phyloP scores from a whole-genome alignment of 164 flowering plant species.

The Brasenia schreberi region DNA sequence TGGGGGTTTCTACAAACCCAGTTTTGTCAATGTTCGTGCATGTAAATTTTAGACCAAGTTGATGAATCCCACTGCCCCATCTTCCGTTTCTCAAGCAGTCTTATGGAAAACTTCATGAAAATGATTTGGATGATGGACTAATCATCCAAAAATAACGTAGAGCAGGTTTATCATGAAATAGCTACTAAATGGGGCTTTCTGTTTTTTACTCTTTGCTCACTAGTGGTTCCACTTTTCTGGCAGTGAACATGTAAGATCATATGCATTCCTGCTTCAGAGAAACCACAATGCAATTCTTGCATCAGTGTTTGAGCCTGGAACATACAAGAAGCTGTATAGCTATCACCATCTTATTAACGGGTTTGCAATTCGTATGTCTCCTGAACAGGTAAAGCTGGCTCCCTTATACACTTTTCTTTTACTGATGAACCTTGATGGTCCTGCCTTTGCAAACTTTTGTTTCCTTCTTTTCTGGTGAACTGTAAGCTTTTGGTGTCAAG shows the following conservation, averaged over 20 bases:
- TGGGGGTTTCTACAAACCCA: too few relatives aligned
- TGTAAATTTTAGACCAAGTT: too few relatives aligned
- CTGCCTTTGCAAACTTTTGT: not conserved
- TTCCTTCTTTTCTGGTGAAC: not conserved
- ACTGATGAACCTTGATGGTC: not conserved
- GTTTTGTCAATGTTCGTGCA: too few relatives aligned
- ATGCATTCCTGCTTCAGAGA: conserved; percentile 70
- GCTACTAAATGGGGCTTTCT: not conserved
- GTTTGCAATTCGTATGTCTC: conserved; percentile 71
- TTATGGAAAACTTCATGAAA: too few relatives aligned
- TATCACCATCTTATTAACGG: conserved; percentile 91
- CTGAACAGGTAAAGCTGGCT: conserved; percentile 63
- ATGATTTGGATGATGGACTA: too few relatives aligned
- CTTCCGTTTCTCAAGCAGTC: too few relatives aligned
- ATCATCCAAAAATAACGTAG: too few relatives aligned
- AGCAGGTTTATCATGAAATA: too few relatives aligned
- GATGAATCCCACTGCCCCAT: too few relatives aligned
- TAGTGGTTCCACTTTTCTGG: not conserved
- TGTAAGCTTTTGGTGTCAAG: not conserved
- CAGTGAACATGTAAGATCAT: conserved; percentile 71
- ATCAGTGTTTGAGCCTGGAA: conserved; percentile 56
- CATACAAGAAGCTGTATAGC: conserved; percentile 86
- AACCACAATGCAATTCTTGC: conserved; percentile 92
- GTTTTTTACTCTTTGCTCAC: not conserved
- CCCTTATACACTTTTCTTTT: not conserved